Evolutionary conservation across 148 eudicot species (phyloP).

Genomic region (Vaccinium vitisidaea): DNA sequence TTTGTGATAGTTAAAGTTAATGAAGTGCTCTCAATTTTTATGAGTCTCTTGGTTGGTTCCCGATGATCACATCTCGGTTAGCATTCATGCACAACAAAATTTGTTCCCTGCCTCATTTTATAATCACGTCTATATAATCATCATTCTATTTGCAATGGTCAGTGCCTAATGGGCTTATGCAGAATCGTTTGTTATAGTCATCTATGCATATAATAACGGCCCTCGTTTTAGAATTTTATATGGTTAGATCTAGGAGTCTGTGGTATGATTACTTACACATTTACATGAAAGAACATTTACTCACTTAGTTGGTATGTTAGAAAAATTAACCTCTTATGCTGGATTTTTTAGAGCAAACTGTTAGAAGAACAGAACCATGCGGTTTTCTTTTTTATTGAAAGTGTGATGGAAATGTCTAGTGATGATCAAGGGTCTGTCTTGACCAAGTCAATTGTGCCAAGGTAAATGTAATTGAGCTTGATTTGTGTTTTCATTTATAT

Average conservation of each 20-base stretch:
- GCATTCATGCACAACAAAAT: not conserved
- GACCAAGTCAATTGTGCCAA: too few relatives aligned
- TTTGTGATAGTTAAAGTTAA: not conserved
- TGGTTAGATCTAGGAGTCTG: not conserved
- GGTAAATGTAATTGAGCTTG: too few relatives aligned
- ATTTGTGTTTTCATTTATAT: too few relatives aligned
- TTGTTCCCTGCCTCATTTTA: not conserved
- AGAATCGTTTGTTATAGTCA: too few relatives aligned
- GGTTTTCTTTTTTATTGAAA: too few relatives aligned
- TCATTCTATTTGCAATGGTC: not conserved
- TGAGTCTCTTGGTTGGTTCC: not conserved
- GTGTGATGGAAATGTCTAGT: too few relatives aligned
- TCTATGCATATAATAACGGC: not conserved
- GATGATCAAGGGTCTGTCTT: too few relatives aligned
- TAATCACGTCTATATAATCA: not conserved
- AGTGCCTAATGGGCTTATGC: not conserved
- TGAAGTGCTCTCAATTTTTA: not conserved
- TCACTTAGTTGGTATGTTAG: not conserved
- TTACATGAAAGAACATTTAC: not conserved
- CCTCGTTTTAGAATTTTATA: not conserved
- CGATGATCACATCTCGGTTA: not conserved
- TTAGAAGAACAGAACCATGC: too few relatives aligned
- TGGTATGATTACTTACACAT: not conserved
- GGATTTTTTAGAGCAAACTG: too few relatives aligned
- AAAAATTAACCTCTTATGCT: not conserved